Conservation (phyloP, 164 flowering plant species). For the Protea cynaroides region DNA sequence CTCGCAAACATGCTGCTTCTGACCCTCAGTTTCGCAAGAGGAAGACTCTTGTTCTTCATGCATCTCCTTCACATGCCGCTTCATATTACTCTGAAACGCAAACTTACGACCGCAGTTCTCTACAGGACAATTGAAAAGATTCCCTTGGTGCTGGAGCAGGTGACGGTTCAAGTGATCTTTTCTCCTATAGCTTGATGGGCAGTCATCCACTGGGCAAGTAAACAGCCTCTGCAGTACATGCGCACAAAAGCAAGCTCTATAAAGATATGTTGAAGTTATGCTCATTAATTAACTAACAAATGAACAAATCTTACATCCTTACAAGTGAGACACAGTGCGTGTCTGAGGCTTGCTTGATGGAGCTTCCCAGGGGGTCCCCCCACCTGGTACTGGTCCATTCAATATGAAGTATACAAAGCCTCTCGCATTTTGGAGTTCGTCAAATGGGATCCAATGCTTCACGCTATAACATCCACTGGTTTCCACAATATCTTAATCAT, state of each 20-base stretch:
- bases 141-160: constrained; percentile 64
- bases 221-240: constrained; percentile 57
- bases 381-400: constrained; percentile 96
- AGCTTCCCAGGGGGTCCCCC: constrained; percentile 99
- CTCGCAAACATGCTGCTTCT: constrained; percentile 45
- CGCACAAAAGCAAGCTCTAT: not conserved
- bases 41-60: constrained; percentile 36
- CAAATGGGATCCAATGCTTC: constrained; percentile 94
- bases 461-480: constrained; percentile 29
- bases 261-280: not conserved
- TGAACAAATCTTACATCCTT: constrained; percentile 41
- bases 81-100: constrained; percentile 50
- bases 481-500: constrained; percentile 10
- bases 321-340: constrained; percentile 32
- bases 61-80: constrained; percentile 55
- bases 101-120: constrained; percentile 50
- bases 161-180: constrained; percentile 87
- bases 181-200: constrained; percentile 65
- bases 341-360: constrained; percentile 85
- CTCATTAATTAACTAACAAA: not conserved
- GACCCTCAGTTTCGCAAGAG: constrained; percentile 10
- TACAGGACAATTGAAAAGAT: constrained; percentile 56
- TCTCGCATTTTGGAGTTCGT: constrained; percentile 88
- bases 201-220: constrained; percentile 65
- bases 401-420: constrained; percentile 43